Evolutionary conservation across 257 asterid species (phyloP), one percentile per base, ranked within the genome.

Genomic region (Ilex aquifolium): DNA sequence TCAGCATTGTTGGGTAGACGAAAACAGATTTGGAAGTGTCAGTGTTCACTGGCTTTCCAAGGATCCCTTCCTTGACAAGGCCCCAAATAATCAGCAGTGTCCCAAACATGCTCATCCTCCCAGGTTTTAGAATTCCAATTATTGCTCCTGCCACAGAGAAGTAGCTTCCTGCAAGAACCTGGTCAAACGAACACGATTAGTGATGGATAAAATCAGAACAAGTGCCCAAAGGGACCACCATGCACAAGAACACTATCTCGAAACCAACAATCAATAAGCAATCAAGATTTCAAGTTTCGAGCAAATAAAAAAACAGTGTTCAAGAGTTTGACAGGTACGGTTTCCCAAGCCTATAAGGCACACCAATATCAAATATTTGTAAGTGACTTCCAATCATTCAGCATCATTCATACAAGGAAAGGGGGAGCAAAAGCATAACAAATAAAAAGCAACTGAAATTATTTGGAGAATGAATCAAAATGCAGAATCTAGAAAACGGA

Each of bases 151-250:
- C 96, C 56, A 87, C 97, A 10, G 89, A 70, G 75, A 93, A 93
- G 79, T 93, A 93, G 82, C 99, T 93, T 73, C 99, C 99, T 4
- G 96, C 96, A 74, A 93, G 95, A 84, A 93, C 96, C 99, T 92
- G 77, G 44, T 60, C 54, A 61, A 65, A 30, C 44, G 27, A 49
- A 49, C 54, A 15, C 14, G 31, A 15, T 21, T 7, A 21, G 31
- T 15, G 31, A 53, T 10, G 3, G 3, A 7, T 53, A 15, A 53
- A n/a, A 36, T 63, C 36, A 4, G 10, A 40, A 27, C 36, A 21
- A 53, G n/a, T 54, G 44, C 57, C 32, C 57, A 30, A 60, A 60
- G 31, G 54, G 10, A 49, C 54, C 54, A 49, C 2, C 17, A 11
- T 15, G 10, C 6, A 4, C 13, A 12, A 49, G 17, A 49, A 11